These are phyloP conservation scores for Botrytis aclada DNA, from an alignment of 2,329 filamentous ascomycete species.

Conservation along the genomic window DNA sequence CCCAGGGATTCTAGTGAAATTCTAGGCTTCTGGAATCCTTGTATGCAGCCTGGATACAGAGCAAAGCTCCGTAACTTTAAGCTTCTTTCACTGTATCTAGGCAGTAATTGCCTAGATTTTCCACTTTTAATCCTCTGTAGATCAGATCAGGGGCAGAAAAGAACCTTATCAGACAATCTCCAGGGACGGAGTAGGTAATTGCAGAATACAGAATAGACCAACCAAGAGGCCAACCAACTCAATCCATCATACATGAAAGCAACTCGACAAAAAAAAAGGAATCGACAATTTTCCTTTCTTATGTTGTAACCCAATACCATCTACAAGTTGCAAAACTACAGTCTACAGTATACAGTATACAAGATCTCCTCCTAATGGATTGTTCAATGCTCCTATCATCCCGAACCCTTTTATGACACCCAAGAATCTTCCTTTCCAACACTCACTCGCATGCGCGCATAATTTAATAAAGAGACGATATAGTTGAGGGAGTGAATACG, in stretches of 20 bases:
- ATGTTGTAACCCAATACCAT: neutral
- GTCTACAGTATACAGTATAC: neutral
- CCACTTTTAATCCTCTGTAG: neutral
- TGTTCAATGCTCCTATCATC: neutral
- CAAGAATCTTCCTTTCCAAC: neutral
- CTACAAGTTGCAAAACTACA: neutral
- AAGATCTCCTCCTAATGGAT: neutral
- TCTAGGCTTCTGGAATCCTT: neutral
- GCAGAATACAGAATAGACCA: neutral
- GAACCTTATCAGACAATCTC: slow-evolving; percentile 3
- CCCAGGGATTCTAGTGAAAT: neutral
- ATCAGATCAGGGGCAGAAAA: neutral
- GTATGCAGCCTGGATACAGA: neutral
- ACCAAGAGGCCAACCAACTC: neutral
- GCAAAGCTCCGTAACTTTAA: neutral
- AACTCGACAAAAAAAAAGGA: neutral
- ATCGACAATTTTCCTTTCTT: neutral
- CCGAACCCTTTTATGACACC: slow-evolving; percentile 1
- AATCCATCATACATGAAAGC: neutral
- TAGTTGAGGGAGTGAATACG: neutral
- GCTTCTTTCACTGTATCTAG: neutral
- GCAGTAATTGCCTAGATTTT: neutral
- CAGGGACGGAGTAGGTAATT: neutral
- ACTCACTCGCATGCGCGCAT: neutral
- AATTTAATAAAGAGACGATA: neutral